These are phyloP conservation scores for Penicillium janthinellum DNA, from an alignment of 2,329 filamentous ascomycete species.

Conservation along the genomic window DNA sequence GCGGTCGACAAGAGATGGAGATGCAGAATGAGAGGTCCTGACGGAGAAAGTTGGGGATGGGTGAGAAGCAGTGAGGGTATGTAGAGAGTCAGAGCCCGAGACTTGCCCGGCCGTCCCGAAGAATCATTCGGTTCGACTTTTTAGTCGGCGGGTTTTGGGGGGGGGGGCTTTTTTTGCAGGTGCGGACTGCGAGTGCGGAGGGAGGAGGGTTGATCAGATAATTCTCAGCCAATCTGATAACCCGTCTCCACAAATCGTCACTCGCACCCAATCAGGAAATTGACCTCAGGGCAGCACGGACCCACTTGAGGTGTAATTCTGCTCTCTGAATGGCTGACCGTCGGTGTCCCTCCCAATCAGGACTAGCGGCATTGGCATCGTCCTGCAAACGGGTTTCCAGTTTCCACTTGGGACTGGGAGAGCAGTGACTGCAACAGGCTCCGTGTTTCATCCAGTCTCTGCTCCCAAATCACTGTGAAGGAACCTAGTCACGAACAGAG, in stretches of 20 bases:
- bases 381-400: conserved; percentile 1
- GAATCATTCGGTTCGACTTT: not conserved
- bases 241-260: not conserved
- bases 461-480: not conserved
- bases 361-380: not conserved
- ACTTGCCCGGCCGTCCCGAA: conserved; percentile 1
- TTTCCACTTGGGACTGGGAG: too few species aligned
- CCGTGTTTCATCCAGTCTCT: not conserved
- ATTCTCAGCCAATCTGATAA: conserved; percentile 8
- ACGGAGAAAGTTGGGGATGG: not conserved
- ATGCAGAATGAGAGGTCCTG: not conserved
- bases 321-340: not conserved
- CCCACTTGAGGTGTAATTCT: not conserved
- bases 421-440: not conserved
- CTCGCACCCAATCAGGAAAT: not conserved
- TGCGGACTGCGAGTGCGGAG: not conserved
- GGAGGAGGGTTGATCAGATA: conserved; percentile 2
- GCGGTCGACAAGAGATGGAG: not conserved
- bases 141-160: not conserved
- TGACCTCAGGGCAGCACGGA: not conserved
- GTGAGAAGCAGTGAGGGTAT: not conserved
- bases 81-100: not conserved
- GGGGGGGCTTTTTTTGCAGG: not conserved
- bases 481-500: not conserved
- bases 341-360: not conserved